A percentile compares a stretch with the other conserved stretches of the same genome.
Conservation (phyloP, 2,329 filamentous ascomycete species). For the Samsoniella hepiali region DNA sequence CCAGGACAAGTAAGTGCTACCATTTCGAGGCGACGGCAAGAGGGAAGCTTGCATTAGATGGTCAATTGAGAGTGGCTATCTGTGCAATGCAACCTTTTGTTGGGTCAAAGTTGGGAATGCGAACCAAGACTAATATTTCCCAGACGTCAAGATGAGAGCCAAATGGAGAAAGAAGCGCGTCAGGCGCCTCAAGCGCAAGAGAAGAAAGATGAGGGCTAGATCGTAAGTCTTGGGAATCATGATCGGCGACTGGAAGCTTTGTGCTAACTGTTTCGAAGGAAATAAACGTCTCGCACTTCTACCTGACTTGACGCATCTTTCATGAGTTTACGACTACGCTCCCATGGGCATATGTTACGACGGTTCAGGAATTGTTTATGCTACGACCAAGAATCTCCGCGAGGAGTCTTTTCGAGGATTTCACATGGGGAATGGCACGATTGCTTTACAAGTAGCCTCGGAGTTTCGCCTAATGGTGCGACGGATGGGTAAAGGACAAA, state of each 20-base stretch:
- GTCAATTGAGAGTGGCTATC: constrained; percentile 4
- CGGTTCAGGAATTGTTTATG: constrained; percentile 17
- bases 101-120: not conserved
- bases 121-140: constrained; percentile 23
- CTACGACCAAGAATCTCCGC: constrained; percentile 12
- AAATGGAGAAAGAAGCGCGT: constrained; percentile 99
- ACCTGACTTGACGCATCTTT: constrained; percentile 52
- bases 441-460: constrained; percentile 15
- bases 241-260: constrained; percentile 11
- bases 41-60: constrained; percentile 7
- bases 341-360: constrained; percentile 20
- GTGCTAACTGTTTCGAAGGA: constrained; percentile 47
- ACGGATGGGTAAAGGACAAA: constrained; percentile 21
- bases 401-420: constrained; percentile 10
- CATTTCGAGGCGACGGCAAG: not conserved
- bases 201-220: constrained; percentile 99
- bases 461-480: constrained; percentile 18
- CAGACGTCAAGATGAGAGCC: constrained; percentile 69
- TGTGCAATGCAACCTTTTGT: not conserved
- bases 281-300: constrained; percentile 63
- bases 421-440: constrained; percentile 8
- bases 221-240: constrained; percentile 63
- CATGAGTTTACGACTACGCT: constrained; percentile 37
- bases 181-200: constrained; percentile 98
- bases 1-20: constrained; percentile 38